Evolutionary conservation across 257 asterid species (phyloP).

Genomic region (Ocimum tenuiflorum): DNA sequence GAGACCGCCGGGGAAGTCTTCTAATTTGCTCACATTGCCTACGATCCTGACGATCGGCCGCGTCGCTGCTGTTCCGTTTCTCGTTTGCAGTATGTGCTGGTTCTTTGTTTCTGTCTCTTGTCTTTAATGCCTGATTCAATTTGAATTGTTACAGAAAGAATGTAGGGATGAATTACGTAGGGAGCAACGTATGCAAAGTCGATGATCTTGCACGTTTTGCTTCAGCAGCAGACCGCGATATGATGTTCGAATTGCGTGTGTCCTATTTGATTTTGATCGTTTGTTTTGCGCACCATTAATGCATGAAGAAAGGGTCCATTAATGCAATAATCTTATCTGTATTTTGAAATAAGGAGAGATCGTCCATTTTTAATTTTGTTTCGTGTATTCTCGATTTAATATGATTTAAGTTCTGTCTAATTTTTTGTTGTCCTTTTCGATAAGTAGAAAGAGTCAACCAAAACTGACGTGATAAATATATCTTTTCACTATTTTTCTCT

Average conservation of each 20-base stretch:
- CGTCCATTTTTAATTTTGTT: background rate
- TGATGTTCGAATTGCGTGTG: background rate
- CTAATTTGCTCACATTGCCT: conserved; percentile 84
- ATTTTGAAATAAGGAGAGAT: background rate
- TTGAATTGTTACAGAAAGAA: background rate
- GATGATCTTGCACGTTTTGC: background rate
- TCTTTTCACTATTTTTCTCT: conserved; percentile 45
- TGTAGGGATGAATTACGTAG: background rate
- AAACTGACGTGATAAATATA: conserved; percentile 14
- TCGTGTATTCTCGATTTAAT: background rate
- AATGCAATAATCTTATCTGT: background rate
- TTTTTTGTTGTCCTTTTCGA: background rate
- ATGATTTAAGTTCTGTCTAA: background rate
- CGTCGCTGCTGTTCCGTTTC: conserved; percentile 76
- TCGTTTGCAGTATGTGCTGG: conserved; percentile 57
- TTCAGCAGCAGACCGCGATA: conserved; percentile 2
- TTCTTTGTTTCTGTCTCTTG: background rate
- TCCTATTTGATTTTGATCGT: background rate
- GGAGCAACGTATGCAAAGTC: background rate
- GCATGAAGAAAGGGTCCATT: background rate
- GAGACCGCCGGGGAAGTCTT: conserved; percentile 25
- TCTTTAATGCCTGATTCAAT: conserved; percentile 7
- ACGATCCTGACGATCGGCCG: conserved; percentile 91
- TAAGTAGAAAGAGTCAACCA: background rate
- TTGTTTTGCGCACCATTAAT: background rate